These are phyloP conservation scores for Benincasa hispida DNA, from an alignment of 306 rosid genomes.

Conservation along the genomic window DNA sequence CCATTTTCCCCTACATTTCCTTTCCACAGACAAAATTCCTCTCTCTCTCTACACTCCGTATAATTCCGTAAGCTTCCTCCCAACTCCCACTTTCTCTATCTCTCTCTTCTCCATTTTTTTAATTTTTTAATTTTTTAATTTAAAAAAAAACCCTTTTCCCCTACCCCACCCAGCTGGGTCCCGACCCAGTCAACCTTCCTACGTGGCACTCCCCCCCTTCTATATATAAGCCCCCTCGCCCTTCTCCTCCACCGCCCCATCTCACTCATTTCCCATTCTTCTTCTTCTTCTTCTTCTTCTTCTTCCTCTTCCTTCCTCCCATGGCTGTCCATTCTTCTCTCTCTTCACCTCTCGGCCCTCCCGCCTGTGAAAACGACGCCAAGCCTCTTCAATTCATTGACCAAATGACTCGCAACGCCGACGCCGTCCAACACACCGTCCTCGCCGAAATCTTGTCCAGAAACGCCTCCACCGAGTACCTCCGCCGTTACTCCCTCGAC, in stretches of 20 bases:
- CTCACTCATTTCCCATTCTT: not conserved
- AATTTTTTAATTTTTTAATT: no score
- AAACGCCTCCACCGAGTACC: conserved; percentile 41
- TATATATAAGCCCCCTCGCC: conserved; percentile 6
- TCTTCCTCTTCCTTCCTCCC: not conserved
- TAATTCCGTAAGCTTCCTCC: conserved; percentile 13
- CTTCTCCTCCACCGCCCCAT: not conserved
- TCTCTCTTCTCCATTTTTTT: not conserved
- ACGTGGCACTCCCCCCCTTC: conserved; percentile 15
- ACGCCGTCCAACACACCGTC: conserved; percentile 30
- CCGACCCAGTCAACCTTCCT: conserved; percentile 3
- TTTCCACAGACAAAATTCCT: not conserved
- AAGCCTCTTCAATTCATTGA: conserved; percentile 41
- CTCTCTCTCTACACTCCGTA: conserved; percentile 11
- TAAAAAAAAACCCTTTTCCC: not conserved
- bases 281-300: not conserved
- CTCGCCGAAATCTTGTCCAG: conserved; percentile 25
- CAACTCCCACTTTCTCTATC: not conserved
- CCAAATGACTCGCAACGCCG: conserved; percentile 35
- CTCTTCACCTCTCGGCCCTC: conserved; percentile 36
- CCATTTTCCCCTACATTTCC: conserved; percentile 17
- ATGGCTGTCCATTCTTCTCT: conserved; percentile 41
- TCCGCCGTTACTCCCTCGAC: conserved; percentile 23
- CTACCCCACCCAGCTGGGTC: conserved; percentile 12
- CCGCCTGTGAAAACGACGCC: conserved; percentile 37